Base-by-base conservation (phyloP, 1,284 basidiomycete genomes). In the Boletellus deceptivus region DNA sequence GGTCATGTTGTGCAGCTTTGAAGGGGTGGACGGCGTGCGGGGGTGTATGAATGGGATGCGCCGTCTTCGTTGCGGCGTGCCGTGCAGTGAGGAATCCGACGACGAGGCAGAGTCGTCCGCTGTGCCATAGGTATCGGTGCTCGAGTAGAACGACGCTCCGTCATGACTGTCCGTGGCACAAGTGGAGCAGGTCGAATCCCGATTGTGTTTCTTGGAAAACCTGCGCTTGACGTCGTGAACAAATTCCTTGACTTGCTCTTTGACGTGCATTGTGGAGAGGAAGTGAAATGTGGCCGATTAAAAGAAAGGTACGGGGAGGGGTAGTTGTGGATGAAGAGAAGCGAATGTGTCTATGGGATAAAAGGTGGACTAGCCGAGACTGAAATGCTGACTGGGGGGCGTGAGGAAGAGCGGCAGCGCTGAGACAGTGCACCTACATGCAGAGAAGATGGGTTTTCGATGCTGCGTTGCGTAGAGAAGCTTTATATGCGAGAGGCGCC, bases 161-260 rank as follows among this genome's bases (percentile, higher is more conserved):
- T 64, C 61, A 14, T 13, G 27, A 18, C 29, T 40, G 24, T 64
- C 46, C 11, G 35, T 18, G 20, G 50, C n/a, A 44, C 57, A 49
- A 6, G 53, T 56, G 24, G 58, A 50, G 27, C 29, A 49, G 31
- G 58, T 54, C 14, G 53, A 46, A 3, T 53, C 54, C 25, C 61
- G 62, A 35, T 54, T 67, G 48, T 51, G 62, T 39, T 58, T 70
- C 2, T 57, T 49, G 16, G 67, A 70, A 20, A 67, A 58, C 46
- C 27, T 68, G 46, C 59, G 68, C 46, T 69, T 70, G 33, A 70
- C 62, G 18, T 65, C 67, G 13, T 70, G 59, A 11, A 67, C 56
- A 20, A 67, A 57, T 0, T 60, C 65, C 20, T 60, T 68, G 41
- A 70, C 64, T 0, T 62, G 55, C 14, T 61, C 59, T 43, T 65